These are phyloP conservation scores for Anethum foeniculum DNA, from an alignment of 140 eudicot genomes.

Conservation along the genomic window DNA sequence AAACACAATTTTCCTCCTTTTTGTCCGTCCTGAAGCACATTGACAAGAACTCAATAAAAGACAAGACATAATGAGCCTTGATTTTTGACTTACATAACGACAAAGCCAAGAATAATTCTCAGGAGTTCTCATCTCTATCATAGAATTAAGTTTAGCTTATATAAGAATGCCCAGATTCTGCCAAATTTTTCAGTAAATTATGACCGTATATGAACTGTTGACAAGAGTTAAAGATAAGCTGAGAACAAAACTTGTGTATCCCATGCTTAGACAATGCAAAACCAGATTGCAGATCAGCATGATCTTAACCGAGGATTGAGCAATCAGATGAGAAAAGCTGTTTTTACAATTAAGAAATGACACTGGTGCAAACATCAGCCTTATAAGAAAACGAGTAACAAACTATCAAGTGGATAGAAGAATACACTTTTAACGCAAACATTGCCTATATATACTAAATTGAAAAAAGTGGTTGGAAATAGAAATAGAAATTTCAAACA, in stretches of 20 bases:
- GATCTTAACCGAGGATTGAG: conserved; percentile 43
- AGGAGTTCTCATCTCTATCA: background rate
- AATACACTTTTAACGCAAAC: conserved; percentile 48
- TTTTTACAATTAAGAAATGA: conserved; percentile 18
- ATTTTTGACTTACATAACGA: background rate
- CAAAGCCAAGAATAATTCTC: background rate
- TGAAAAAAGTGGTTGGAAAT: no score
- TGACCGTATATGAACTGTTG: background rate
- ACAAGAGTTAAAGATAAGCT: background rate
- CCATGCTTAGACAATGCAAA: conserved; percentile 57
- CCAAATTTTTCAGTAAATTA: background rate
- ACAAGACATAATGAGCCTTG: background rate
- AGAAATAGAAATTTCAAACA: no score
- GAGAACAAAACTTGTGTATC: conserved; percentile 38
- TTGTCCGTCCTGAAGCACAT: conserved; percentile 44
- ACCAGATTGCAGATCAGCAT: conserved; percentile 36
- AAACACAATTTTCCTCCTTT: conserved; percentile 29
- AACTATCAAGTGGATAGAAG: conserved; percentile 17
- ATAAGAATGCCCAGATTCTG: background rate
- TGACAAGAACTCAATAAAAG: background rate
- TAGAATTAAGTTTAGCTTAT: background rate
- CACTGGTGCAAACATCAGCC: conserved; percentile 11
- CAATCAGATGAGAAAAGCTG: conserved; percentile 56
- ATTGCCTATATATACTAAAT: no score
- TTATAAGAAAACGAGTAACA: background rate